Evolutionary conservation across 164 flowering plant species (phyloP), one percentile per base, ranked within the genome.

Genomic region (Akebia trifoliata): DNA sequence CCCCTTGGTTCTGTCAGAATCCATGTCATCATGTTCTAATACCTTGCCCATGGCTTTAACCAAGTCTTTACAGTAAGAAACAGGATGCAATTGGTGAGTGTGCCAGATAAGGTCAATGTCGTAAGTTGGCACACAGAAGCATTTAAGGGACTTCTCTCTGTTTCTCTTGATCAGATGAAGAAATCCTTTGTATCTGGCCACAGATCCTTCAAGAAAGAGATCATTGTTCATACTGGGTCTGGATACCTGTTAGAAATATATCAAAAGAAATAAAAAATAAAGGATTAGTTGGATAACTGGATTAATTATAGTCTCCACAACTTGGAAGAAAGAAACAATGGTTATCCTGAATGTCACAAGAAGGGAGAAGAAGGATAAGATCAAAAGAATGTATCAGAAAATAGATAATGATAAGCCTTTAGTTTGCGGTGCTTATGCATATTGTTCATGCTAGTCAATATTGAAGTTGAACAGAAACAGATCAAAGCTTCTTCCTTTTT

Each of bases 41-140:
- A 90, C 74, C 71, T 69, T 80, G 35, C 97, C 96, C 59, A 83
- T 50, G 28, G 64, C 42, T 57, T 64, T 51, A 8, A 50, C 50
- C 60, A 90, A 57, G 64, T 94, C 89, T 38, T 83, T 72, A 59
- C 89, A 79, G 61, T 94, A 94, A 59, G 87, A 75, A 63, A 66
- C 77, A 17, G 99, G 83, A 57, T 94, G 82, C 62, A 94, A 56
- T 64, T 90, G 97, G 59, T 94, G 99, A 14, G 96, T 67, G 62
- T 94, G 99, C 97, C 99, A 94, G 34, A 94, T 84, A 15, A 94
- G 84, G 64, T 94, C 99, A 71, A 94, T 72, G 70, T 94, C 97
- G 63, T 94, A 94, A 53, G 99, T 94, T 17, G 99, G 99, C 55
- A 94, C 99, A 67, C 83, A 83, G 60, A 87, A 87, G 35, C 78